phyloP scores from a whole-genome alignment of 495 filamentous ascomycete genomes.

The Daldinia decipiens region DNA sequence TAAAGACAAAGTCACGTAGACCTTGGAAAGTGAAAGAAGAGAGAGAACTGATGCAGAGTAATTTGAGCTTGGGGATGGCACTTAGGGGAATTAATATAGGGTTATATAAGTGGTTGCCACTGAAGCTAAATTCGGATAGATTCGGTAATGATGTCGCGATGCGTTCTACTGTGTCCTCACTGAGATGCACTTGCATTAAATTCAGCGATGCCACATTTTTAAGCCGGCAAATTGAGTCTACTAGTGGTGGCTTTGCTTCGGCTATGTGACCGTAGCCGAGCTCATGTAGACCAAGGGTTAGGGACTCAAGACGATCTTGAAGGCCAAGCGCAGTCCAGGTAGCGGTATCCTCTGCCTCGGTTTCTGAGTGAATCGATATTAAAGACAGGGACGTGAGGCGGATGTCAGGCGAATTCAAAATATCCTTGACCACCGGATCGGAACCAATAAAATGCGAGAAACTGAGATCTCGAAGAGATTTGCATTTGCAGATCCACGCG shows the following conservation, averaged over 20 bases:
- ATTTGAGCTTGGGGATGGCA: slow-evolving; percentile 53
- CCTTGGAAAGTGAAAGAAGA: slow-evolving; percentile 59
- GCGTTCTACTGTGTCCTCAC: slow-evolving; percentile 16
- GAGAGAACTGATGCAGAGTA: slow-evolving; percentile 58
- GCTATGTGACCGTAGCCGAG: slow-evolving; percentile 57
- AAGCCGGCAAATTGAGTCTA: slow-evolving; percentile 57
- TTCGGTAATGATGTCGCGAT: slow-evolving; percentile 51
- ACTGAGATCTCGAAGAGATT: slow-evolving; percentile 60
- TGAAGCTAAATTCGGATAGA: slow-evolving; percentile 66
- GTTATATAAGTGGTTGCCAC: slow-evolving; percentile 62
- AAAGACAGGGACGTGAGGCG: slow-evolving; percentile 44
- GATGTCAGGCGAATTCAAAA: slow-evolving; percentile 53
- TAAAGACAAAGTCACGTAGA: slow-evolving; percentile 59
- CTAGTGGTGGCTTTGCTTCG: slow-evolving; percentile 54
- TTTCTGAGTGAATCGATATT: slow-evolving; percentile 29
- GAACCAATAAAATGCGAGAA: slow-evolving; percentile 63
- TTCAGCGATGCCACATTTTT: slow-evolving; percentile 46
- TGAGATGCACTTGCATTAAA: slow-evolving; percentile 43
- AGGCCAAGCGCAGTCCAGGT: slow-evolving; percentile 36
- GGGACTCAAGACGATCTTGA: slow-evolving; percentile 40
- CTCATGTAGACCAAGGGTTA: slow-evolving; percentile 61
- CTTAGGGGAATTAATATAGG: slow-evolving; percentile 58
- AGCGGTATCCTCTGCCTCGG: slow-evolving; percentile 2
- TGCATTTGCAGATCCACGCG: slow-evolving; percentile 66
- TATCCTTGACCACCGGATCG: slow-evolving; percentile 61